phyloP scores from a whole-genome alignment of 768 basidiomycete genomes.

The Podaxis pistillaris region DNA sequence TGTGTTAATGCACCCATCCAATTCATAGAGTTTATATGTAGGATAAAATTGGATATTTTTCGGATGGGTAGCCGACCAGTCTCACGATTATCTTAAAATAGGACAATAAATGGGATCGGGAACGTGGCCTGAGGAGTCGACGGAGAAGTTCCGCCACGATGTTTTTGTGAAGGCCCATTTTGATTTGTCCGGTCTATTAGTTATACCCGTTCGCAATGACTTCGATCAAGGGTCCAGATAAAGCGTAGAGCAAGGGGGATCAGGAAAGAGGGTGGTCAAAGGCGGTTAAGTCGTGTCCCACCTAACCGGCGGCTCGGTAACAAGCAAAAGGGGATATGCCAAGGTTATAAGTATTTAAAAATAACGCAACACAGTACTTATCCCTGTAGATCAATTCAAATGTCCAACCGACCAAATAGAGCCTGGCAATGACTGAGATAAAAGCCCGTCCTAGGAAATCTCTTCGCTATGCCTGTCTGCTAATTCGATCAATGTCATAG shows the following conservation, averaged over 20 bases:
- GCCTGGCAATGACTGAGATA: background rate
- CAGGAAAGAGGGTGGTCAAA: background rate
- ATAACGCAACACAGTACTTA: background rate
- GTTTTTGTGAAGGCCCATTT: no score
- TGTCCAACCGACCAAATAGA: background rate
- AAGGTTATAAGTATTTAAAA: background rate
- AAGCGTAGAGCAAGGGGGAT: background rate
- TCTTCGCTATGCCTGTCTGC: background rate
- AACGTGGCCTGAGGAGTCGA: background rate
- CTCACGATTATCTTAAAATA: background rate
- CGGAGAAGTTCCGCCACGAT: background rate
- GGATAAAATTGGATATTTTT: background rate
- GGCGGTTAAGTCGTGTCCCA: background rate
- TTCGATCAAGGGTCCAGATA: background rate
- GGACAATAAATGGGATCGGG: background rate
- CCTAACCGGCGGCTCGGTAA: background rate
- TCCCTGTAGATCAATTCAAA: background rate
- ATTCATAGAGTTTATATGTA: background rate
- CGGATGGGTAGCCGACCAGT: slow-evolving; percentile 2
- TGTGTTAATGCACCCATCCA: background rate
- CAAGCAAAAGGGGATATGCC: background rate
- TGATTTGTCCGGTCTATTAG: no score
- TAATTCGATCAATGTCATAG: slow-evolving; percentile 12
- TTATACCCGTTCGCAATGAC: no score
- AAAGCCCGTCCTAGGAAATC: background rate